phyloP scores from a whole-genome alignment of 495 filamentous ascomycete genomes.

The Peziza echinospora region DNA sequence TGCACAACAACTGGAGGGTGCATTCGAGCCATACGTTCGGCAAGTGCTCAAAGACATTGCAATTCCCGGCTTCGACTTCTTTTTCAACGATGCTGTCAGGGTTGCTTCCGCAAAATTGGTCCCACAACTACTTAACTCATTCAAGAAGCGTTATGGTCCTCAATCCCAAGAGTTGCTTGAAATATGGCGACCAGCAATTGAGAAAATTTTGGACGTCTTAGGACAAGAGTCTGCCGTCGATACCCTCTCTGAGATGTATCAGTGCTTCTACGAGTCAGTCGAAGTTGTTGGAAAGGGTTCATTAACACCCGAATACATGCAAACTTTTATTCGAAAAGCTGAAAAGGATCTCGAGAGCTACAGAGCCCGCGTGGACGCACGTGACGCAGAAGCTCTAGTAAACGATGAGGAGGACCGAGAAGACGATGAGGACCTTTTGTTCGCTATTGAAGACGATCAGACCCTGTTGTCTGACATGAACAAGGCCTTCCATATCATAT shows the following conservation, averaged over 20 bases:
- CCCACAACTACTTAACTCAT: conserved; percentile 81
- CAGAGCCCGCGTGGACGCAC: conserved; percentile 56
- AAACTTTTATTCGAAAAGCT: conserved; percentile 63
- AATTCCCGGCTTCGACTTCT: conserved; percentile 82
- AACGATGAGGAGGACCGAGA: conserved; percentile 68
- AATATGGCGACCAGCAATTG: conserved; percentile 70
- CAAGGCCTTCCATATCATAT: conserved; percentile 98
- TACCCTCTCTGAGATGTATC: conserved; percentile 95
- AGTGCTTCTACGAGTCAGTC: conserved; percentile 98
- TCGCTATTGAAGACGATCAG: conserved; percentile 95
- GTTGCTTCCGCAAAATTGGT: conserved; percentile 88
- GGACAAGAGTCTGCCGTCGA: conserved; percentile 77
- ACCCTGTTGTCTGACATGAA: conserved; percentile 97
- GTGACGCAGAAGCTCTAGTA: conserved; percentile 55
- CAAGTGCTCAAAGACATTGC: conserved; percentile 95
- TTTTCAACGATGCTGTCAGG: conserved; percentile 97
- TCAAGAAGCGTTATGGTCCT: conserved; percentile 69
- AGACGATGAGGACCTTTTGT: conserved; percentile 54
- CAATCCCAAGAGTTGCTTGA: conserved; percentile 48
- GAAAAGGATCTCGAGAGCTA: conserved; percentile 77
- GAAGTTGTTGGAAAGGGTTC: conserved; percentile 77
- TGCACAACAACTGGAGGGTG: conserved; percentile 74
- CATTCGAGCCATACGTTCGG: conserved; percentile 77
- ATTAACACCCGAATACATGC: conserved; percentile 56
- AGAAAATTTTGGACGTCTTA: conserved; percentile 85